Conservation (phyloP, 2,329 filamentous ascomycete genomes). For the Penicillium sp. region DNA sequence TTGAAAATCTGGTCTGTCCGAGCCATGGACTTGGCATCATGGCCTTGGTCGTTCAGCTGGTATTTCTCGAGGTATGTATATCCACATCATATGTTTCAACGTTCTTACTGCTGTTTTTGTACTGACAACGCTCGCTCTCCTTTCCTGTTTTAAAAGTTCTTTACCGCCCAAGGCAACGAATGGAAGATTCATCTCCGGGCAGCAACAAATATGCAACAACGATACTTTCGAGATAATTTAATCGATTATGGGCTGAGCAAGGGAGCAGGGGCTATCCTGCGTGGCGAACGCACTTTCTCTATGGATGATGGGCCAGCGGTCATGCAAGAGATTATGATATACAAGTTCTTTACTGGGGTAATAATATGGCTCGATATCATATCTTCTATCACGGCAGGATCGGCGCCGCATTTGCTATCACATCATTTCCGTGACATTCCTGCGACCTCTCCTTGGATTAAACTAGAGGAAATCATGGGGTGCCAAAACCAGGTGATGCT, state of each 20-base stretch:
- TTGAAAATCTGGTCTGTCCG: background rate
- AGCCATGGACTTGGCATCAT: background rate
- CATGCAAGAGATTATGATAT: background rate
- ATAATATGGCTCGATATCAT: slow-evolving; percentile 4
- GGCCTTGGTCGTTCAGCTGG: slow-evolving; percentile 5
- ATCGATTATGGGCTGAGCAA: background rate
- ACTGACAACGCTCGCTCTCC: background rate
- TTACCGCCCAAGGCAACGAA: slow-evolving; percentile 3
- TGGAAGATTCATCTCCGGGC: slow-evolving; percentile 6
- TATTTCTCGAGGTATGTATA: slow-evolving; percentile 3
- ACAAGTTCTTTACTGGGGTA: background rate
- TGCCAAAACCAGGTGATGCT: slow-evolving; percentile 1
- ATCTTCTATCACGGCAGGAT: slow-evolving; percentile 1
- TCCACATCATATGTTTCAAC: background rate
- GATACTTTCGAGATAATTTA: background rate
- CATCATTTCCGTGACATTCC: background rate
- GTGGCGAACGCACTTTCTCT: background rate
- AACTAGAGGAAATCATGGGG: slow-evolving; percentile 1
- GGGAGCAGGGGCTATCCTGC: background rate
- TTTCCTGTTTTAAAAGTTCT: background rate
- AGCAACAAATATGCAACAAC: background rate
- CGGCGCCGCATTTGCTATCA: background rate
- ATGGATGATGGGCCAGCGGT: background rate
- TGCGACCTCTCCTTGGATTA: background rate
- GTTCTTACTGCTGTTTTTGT: background rate